Base-by-base conservation (phyloP, 2,329 filamentous ascomycete species). In the Periconia sp. region DNA sequence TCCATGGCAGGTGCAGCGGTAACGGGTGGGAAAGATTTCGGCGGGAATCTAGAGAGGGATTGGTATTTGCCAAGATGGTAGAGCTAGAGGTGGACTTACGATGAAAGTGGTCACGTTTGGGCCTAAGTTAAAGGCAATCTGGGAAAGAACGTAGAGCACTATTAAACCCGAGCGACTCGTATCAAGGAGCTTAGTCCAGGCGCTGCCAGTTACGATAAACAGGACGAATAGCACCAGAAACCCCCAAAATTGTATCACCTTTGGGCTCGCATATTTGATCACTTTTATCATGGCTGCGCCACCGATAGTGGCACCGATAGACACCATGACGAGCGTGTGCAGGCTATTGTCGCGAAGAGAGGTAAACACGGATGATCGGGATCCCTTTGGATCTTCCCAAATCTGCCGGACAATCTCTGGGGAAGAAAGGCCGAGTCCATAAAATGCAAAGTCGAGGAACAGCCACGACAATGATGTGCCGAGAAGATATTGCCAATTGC, bases 1-100 rank as follows among this genome's bases (percentile, higher is more conserved):
- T 15, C 79, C 79, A 54, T 82, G 77, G 46, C 74, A 78, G 1
- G 76, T 78, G 38, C 72, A 78, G 13, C 79, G 73, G 53, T 81
- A 81, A 13, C 75, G 70, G 0, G 79, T 82, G 3, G 79, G 79
- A 49, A 81, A 82, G 37, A 80, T 72, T 48, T 81, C 79, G 10
- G 78, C 78, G n/a, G 79, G 76, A 25, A 81, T 76, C 54, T 76
- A 73, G 42, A 73, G 73, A 4, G 69, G 73, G 43, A 29, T 23
- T 29, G 25, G 18, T 2, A 71, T 72, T 5, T 67, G 24, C 72
- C 71, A 50, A 66, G 66, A 34, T 71, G 72, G 23, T 69, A 18
- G 69, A 15, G 66, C 3, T 68, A 40, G 15, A 13, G 57, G n/a
- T 50, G 46, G 13, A 52, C 57, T 54, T 54, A 63, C 56, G 31